phyloP scores from a whole-genome alignment of 768 basidiomycete species.

The Lentinus brumalis region DNA sequence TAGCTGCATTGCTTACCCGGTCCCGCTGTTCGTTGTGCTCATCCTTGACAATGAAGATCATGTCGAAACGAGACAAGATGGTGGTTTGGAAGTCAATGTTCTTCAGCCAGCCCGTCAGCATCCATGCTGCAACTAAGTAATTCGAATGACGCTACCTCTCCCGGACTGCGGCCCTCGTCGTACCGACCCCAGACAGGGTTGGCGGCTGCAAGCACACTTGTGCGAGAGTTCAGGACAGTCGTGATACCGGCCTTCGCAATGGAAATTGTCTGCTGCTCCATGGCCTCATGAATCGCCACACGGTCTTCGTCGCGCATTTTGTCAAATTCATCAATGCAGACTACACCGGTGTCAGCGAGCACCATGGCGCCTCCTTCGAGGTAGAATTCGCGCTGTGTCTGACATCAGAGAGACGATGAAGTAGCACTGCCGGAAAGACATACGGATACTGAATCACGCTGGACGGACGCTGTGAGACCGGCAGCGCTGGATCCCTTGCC shows the following conservation, averaged over 20 bases:
- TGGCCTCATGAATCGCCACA: conserved; percentile 98
- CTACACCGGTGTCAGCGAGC: conserved; percentile 95
- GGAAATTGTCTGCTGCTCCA: conserved; percentile 99
- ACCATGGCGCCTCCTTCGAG: conserved; percentile 99
- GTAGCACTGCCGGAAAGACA: conserved; percentile 30
- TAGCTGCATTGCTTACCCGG: conserved; percentile 53
- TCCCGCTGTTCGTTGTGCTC: conserved; percentile 96
- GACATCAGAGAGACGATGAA: neutral
- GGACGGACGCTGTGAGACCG: conserved; percentile 96
- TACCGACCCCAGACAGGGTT: conserved; percentile 98
- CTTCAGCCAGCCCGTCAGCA: conserved; percentile 32
- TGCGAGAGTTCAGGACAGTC: conserved; percentile 93
- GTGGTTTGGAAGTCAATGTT: conserved; percentile 99
- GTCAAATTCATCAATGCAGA: conserved; percentile 99
- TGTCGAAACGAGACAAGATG: conserved; percentile 96
- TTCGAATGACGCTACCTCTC: conserved; percentile 58
- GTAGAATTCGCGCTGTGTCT: conserved; percentile 88
- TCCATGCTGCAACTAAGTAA: neutral
- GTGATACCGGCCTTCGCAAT: conserved; percentile 99
- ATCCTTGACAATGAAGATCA: conserved; percentile 99
- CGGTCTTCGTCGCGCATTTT: conserved; percentile 99
- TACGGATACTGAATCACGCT: conserved; percentile 89
- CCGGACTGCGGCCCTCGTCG: conserved; percentile 94
- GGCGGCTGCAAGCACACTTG: conserved; percentile 94
- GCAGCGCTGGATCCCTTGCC: conserved; percentile 99